Evolutionary conservation across 75 land plant genomes (phyloP).

Genomic region (Sequoia sempervirens): DNA sequence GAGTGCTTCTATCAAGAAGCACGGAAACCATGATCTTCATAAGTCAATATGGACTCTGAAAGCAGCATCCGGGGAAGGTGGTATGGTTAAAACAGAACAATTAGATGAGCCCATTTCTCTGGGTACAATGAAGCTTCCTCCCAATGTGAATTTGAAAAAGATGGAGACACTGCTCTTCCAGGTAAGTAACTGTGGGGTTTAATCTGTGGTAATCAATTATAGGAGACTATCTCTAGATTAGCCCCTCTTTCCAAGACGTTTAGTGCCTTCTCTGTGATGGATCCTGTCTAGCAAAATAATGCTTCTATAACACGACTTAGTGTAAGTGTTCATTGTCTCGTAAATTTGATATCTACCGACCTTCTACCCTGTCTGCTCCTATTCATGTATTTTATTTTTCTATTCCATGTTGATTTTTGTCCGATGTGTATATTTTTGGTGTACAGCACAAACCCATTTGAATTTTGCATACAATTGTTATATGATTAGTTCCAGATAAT

Average conservation of each 20-base stretch:
- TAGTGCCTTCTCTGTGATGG: too few species aligned
- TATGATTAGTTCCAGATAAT: not conserved
- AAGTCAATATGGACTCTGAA: constrained; percentile 13
- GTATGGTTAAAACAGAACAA: constrained; percentile 16
- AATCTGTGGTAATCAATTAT: not conserved
- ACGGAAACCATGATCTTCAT: not conserved
- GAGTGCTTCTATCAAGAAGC: not conserved
- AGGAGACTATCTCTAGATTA: too few species aligned
- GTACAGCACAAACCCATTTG: too few species aligned
- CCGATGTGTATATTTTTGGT: not conserved
- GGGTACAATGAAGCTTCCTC: constrained; percentile 84
- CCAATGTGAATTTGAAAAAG: constrained; percentile 46
- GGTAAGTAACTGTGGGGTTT: constrained; percentile 33
- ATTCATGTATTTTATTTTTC: not conserved
- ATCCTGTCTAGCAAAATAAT: too few species aligned
- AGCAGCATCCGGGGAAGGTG: constrained; percentile 22
- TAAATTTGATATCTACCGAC: too few species aligned
- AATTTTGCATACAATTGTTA: not conserved
- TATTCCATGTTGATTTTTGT: not conserved
- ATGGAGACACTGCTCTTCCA: constrained; percentile 78
- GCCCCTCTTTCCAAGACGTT: too few species aligned
- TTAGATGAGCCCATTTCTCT: constrained; percentile 74
- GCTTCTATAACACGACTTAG: not conserved
- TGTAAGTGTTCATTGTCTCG: not conserved
- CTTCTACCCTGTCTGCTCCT: too few species aligned